phyloP scores from a whole-genome alignment of 306 rosid species.

The Gleditsia sinensis region DNA sequence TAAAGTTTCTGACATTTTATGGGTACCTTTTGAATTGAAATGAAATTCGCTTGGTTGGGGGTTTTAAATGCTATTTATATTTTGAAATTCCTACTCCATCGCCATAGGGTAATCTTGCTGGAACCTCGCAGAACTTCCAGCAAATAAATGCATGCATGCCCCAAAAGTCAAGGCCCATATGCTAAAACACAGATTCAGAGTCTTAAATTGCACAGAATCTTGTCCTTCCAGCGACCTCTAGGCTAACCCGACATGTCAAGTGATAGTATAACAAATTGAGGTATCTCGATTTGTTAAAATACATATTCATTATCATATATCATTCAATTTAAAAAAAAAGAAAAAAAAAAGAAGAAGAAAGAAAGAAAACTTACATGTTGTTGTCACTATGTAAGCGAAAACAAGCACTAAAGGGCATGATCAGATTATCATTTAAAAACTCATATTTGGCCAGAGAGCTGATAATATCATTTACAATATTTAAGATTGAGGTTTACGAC shows the following conservation, averaged over 20 bases:
- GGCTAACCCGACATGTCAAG: background rate
- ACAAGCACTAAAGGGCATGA: slow-evolving; percentile 27
- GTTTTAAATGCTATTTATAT: no score
- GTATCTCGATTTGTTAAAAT: background rate
- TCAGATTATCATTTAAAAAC: slow-evolving; percentile 14
- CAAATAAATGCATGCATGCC: background rate
- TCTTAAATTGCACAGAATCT: slow-evolving; percentile 23
- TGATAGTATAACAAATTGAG: slow-evolving; percentile 16
- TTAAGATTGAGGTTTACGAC: no score
- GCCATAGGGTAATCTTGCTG: no score
- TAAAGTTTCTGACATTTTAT: no score
- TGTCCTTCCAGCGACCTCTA: background rate
- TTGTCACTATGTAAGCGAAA: slow-evolving; percentile 1
- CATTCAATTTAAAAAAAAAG: background rate
- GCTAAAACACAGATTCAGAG: background rate
- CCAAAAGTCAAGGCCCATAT: background rate
- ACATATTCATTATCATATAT: background rate
- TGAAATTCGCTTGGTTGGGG: background rate
- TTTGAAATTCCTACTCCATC: no score
- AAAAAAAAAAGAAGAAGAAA: no score
- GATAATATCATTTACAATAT: no score
- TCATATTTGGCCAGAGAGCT: no score
- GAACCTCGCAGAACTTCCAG: no score
- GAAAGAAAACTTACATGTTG: background rate
- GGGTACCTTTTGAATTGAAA: background rate